A percentile compares a stretch with the other conserved stretches of the same genome.
These are phyloP conservation scores for Solanum hybrid DNA, from an alignment of 305 asterid species.

Conservation along the genomic window DNA sequence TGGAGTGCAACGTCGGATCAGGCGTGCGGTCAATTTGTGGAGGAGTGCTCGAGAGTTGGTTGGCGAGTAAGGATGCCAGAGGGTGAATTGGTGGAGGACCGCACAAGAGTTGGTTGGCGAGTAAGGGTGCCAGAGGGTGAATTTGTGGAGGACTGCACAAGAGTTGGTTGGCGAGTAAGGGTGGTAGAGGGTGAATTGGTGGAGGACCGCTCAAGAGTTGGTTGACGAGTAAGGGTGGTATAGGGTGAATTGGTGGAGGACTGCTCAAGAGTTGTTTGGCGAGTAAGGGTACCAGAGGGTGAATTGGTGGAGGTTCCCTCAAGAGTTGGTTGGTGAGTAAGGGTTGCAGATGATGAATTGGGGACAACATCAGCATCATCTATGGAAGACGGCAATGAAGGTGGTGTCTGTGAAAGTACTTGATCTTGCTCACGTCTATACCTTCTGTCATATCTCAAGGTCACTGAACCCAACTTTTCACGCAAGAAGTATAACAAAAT, in stretches of 20 bases:
- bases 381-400: not conserved
- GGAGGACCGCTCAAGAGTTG: too few relatives aligned
- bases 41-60: too few relatives aligned
- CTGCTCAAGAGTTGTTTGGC: too few relatives aligned
- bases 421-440: not conserved
- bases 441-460: not conserved
- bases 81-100: too few relatives aligned
- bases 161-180: too few relatives aligned
- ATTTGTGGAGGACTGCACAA: too few relatives aligned
- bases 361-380: not conserved
- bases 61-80: too few relatives aligned
- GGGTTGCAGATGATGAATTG: not conserved
- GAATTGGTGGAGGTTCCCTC: not conserved
- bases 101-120: too few relatives aligned
- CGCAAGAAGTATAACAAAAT: not conserved
- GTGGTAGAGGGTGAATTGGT: too few relatives aligned
- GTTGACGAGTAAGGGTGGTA: too few relatives aligned
- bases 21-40: accelerated
- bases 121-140: too few relatives aligned
- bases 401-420: not conserved
- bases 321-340: not conserved
- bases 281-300: not conserved
- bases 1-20: not conserved
- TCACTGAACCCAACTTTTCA: not conserved
- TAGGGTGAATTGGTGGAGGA: too few relatives aligned